Evolutionary conservation across 2,329 filamentous ascomycete species (phyloP), one percentile per base, ranked within the genome.

Genomic region (Capronia americana): DNA sequence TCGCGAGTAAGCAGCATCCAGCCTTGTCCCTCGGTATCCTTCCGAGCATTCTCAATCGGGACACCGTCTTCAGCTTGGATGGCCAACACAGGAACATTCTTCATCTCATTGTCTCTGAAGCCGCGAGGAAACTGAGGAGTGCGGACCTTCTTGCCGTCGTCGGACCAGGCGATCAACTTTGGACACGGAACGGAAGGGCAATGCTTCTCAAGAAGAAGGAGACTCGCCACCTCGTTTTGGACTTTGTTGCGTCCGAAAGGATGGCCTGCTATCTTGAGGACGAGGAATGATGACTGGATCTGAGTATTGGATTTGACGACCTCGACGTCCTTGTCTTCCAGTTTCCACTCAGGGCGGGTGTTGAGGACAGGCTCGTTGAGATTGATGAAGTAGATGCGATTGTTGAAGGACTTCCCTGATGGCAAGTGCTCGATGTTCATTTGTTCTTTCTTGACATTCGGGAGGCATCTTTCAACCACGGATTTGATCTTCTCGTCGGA

Each of bases 351-450:
- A 4, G 62, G 65, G 17, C 65, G 46, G 7, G 41, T 24, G 20
- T 44, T 38, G 14, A 32, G 48, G 3, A 57, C 55, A 4, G 66
- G 68, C 26, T 58, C 62, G 59, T 20, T 55, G 48, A 71, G 63
- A 30, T 69, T 61, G 44, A 71, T 48, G 50, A 65, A 70, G 62
- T 71, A 71, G 64, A 71, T 71, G 41, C 68, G 61, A 41, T 70
- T 71, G 57, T 69, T 69, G 68, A 71, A 69, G 0, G 70, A 71
- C n/a, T 69, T 66, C 17, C 70, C 68, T 1, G 59, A 65, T n/a
- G 58, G 55, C 12, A 68, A 38, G 26, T 63, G 54, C 51, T 69
- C 62, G 57, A 66, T 61, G 53, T 23, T 64, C 53, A 70, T 61
- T 38, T 69, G 57, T 12, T 64, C 61, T 12, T 51, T 20, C 48